A percentile compares a stretch with the other conserved stretches of the same genome.
These are phyloP conservation scores for Colletotrichum somersetense DNA, from an alignment of 2,329 filamentous ascomycete species.

Conservation along the genomic window DNA sequence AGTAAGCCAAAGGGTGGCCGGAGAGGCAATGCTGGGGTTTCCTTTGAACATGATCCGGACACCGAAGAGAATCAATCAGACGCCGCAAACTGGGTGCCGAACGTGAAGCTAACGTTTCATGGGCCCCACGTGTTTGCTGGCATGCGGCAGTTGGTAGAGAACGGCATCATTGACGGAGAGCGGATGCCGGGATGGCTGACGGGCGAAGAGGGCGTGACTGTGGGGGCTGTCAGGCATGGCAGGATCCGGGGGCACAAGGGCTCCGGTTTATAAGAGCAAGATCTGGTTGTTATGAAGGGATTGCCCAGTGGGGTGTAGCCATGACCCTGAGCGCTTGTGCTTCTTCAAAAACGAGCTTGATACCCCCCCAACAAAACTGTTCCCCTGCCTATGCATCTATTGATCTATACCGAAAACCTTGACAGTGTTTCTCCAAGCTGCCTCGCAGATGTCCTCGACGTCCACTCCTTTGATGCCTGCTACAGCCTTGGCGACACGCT, in stretches of 20 bases:
- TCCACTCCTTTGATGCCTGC: conserved; percentile 85
- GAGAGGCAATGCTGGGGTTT: background rate
- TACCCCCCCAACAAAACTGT: conserved; percentile 31
- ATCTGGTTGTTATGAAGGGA: background rate
- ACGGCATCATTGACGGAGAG: conserved; percentile 79
- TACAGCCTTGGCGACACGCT: conserved; percentile 88
- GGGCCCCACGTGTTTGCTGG: conserved; percentile 86
- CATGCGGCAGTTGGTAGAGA: conserved; percentile 81
- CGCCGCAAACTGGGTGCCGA: conserved; percentile 64
- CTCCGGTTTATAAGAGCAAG: conserved; percentile 60
- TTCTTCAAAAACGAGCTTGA: conserved; percentile 15
- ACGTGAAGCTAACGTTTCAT: conserved; percentile 75
- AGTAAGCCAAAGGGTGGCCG: background rate
- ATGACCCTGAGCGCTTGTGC: background rate
- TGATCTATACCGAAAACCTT: conserved; percentile 81
- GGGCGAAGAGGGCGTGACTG: conserved; percentile 84
- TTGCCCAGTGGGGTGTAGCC: background rate
- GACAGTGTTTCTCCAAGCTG: conserved; percentile 85
- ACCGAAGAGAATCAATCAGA: conserved; percentile 48
- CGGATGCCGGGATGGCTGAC: conserved; percentile 93
- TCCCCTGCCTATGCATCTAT: conserved; percentile 45
- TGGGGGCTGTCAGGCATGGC: conserved; percentile 76
- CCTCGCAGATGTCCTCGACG: conserved; percentile 87
- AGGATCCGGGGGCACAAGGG: conserved; percentile 71
- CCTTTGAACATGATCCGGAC: conserved; percentile 42